Conservation (phyloP, 2,329 filamentous ascomycete species). For the Calonectria pseudoreteaudii region DNA sequence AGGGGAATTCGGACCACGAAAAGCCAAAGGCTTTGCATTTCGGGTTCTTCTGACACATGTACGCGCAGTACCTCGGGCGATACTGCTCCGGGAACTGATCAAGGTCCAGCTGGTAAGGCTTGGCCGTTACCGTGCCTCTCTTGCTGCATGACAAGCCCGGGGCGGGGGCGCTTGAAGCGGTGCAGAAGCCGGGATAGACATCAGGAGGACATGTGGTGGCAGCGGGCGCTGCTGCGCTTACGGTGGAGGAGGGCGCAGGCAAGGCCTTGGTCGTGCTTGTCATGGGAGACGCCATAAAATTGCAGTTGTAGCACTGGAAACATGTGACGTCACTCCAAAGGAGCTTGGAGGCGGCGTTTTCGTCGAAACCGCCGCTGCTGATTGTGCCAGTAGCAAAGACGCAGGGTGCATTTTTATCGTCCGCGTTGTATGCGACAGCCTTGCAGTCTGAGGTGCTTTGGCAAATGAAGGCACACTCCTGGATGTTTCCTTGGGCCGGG, state of each 20-base stretch:
- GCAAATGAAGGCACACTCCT: slow-evolving; percentile 1
- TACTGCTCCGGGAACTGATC: neutral
- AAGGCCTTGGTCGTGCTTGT: neutral
- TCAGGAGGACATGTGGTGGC: neutral
- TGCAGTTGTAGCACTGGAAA: neutral
- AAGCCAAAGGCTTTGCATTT: neutral
- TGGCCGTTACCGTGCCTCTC: neutral
- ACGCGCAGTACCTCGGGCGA: neutral
- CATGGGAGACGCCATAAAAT: neutral
- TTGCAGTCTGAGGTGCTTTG: neutral
- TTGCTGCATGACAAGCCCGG: neutral
- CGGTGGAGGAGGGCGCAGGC: no score
- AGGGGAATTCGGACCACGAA: neutral
- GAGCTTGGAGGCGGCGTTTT: neutral
- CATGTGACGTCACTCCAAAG: neutral
- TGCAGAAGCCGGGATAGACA: neutral
- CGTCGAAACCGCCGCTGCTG: neutral
- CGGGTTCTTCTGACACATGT: neutral
- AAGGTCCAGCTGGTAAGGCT: neutral
- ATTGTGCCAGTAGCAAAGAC: neutral
- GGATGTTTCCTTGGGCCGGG: neutral
- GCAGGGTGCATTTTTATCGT: neutral
- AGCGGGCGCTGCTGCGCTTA: neutral
- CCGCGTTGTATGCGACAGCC: neutral
- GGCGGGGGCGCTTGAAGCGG: neutral